phyloP scores from a whole-genome alignment of 139 green algal species.

The Chlamydomonas schloesseri region DNA sequence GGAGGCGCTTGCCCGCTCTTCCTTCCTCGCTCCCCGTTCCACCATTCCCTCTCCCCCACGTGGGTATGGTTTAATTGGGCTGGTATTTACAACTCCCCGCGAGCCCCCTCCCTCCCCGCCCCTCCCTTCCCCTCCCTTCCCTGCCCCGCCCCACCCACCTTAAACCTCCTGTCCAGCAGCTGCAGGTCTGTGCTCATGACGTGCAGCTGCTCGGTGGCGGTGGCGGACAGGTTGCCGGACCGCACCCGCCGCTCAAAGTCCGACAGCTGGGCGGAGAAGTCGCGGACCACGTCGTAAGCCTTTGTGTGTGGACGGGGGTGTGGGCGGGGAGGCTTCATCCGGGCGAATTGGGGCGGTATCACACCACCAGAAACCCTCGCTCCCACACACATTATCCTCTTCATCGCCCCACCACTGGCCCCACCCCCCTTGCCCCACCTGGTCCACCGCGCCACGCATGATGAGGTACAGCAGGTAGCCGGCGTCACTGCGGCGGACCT shows the following conservation, averaged over 20 bases:
- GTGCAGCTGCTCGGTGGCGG: slow-evolving; percentile 1
- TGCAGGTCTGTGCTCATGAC: neutral
- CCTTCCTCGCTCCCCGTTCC: too few species aligned
- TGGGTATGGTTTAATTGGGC: too few species aligned
- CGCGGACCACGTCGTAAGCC: neutral
- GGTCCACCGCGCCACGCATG: neutral
- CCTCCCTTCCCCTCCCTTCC: neutral
- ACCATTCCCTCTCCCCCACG: too few species aligned
- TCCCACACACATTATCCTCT: too few species aligned
- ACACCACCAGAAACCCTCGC: neutral
- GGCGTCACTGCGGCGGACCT: neutral
- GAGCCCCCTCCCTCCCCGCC: too few species aligned
- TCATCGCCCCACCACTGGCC: too few species aligned
- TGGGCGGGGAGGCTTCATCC: too few species aligned
- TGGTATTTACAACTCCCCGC: too few species aligned
- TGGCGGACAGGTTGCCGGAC: neutral
- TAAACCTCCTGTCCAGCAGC: neutral
- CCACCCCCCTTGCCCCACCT: too few species aligned
- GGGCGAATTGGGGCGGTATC: too few species aligned
- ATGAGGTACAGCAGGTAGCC: neutral
- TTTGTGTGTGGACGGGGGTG: neutral
- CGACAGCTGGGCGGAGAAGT: neutral
- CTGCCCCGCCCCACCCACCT: neutral
- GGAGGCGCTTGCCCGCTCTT: too few species aligned
- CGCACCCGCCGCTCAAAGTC: neutral